Evolutionary conservation across 257 asterid species (phyloP).

Genomic region (Primulina huaijiensis): DNA sequence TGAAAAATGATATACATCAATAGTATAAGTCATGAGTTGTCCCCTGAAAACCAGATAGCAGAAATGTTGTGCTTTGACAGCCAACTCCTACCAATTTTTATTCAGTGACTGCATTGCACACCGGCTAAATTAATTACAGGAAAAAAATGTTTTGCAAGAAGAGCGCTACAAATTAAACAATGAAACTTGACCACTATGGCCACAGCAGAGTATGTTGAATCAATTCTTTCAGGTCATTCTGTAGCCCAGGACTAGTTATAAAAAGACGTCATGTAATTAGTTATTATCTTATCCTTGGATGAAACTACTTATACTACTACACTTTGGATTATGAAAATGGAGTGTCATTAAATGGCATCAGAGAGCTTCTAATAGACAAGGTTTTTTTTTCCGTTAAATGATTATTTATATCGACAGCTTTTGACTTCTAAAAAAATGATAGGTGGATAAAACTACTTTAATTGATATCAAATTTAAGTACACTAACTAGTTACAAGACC

Average conservation of each 20-base stretch:
- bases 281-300: no score
- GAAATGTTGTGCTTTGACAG: background rate
- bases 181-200: background rate
- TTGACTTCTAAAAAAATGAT: background rate
- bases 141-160: background rate
- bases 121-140: background rate
- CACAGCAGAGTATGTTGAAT: background rate
- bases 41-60: constrained; percentile 2
- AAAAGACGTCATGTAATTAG: no score
- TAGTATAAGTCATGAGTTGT: background rate
- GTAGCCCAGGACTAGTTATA: no score
- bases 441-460: background rate
- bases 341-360: background rate
- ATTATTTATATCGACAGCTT: background rate
- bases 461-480: constrained; percentile 14
- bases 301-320: no score
- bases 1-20: background rate
- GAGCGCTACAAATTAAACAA: background rate
- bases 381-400: background rate
- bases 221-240: constrained; percentile 5
- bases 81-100: constrained; percentile 17
- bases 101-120: constrained; percentile 3
- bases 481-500: constrained; percentile 13
- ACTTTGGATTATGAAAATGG: no score
- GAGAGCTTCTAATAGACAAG: constrained; percentile 6